Conservation (phyloP, 2,329 filamentous ascomycete species). For the Dothistroma septosporum region DNA sequence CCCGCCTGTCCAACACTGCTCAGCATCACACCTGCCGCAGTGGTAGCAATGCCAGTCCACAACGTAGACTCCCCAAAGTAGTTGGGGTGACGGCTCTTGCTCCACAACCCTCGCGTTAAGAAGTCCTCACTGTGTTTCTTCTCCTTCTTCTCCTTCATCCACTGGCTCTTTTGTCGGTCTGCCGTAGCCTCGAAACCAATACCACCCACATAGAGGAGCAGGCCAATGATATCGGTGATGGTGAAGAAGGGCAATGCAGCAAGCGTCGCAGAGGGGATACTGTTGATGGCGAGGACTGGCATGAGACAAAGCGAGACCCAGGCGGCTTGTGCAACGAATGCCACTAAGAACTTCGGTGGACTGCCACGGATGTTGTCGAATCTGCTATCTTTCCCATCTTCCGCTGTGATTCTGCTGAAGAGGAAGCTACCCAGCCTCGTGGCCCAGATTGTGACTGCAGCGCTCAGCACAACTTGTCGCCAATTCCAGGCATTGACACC, state of each 20-base stretch:
- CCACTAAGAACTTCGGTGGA: slow-evolving; percentile 51
- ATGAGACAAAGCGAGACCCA: slow-evolving; percentile 66
- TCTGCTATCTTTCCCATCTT: slow-evolving; percentile 56
- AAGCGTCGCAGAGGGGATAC: slow-evolving; percentile 53
- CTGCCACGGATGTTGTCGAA: slow-evolving; percentile 54
- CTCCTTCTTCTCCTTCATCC: slow-evolving; percentile 57
- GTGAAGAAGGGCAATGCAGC: slow-evolving; percentile 48
- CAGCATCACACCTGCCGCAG: slow-evolving; percentile 53
- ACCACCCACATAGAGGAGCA: slow-evolving; percentile 57
- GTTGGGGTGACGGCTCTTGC: slow-evolving; percentile 60
- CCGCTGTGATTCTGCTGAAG: slow-evolving; percentile 56
- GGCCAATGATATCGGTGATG: slow-evolving; percentile 54
- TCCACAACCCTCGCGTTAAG: slow-evolving; percentile 60
- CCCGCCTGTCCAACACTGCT: slow-evolving; percentile 53
- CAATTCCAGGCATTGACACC: slow-evolving; percentile 53
- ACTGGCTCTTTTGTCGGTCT: slow-evolving; percentile 60
- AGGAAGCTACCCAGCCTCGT: slow-evolving; percentile 60
- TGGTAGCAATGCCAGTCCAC: slow-evolving; percentile 63
- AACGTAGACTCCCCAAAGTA: slow-evolving; percentile 69
- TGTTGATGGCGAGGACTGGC: slow-evolving; percentile 61
- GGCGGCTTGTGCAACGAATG: slow-evolving; percentile 59
- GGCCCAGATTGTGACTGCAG: slow-evolving; percentile 60
- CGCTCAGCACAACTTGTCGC: slow-evolving; percentile 55
- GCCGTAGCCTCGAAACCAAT: slow-evolving; percentile 59
- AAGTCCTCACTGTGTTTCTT: slow-evolving; percentile 67